Evolutionary conservation across 148 eudicot genomes (phyloP).

Genomic region (Bassia scoparia): DNA sequence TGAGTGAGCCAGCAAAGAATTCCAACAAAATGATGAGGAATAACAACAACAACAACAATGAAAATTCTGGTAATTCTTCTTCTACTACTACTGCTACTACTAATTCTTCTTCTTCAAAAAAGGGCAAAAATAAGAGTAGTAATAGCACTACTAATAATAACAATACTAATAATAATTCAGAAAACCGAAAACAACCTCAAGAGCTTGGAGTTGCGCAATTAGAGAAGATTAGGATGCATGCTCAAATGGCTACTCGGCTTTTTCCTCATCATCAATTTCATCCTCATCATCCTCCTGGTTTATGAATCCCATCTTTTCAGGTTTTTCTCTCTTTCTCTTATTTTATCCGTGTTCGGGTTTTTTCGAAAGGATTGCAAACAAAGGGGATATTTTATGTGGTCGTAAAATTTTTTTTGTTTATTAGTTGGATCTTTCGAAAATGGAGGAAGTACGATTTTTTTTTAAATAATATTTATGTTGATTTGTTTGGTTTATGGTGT

Average conservation of each 20-base stretch:
- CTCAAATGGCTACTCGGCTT: slow-evolving; percentile 41
- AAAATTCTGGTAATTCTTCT: slow-evolving; percentile 12
- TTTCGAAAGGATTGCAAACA: too few species aligned
- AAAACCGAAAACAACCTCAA: slow-evolving; percentile 71
- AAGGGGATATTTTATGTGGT: too few species aligned
- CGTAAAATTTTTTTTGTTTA: too few species aligned
- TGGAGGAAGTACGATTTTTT: too few species aligned
- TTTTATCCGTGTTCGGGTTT: too few species aligned
- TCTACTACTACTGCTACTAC: background rate
- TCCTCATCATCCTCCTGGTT: background rate
- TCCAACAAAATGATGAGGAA: background rate
- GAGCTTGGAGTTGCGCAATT: slow-evolving; percentile 86
- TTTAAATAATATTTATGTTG: too few species aligned
- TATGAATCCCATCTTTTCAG: slow-evolving; percentile 13
- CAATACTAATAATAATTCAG: slow-evolving; percentile 21
- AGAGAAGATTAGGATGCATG: slow-evolving; percentile 65
- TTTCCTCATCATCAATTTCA: slow-evolving; percentile 13
- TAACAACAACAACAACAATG: slow-evolving; percentile 3
- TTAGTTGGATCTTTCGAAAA: too few species aligned
- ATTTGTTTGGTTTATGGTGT: background rate
- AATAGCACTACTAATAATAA: background rate
- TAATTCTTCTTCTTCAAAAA: slow-evolving; percentile 10
- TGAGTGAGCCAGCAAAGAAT: background rate
- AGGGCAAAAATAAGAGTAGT: slow-evolving; percentile 12
- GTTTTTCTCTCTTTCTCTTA: background rate